These are phyloP conservation scores for Williopsis jadinii DNA, from an alignment of 1,139 yeast species.

Conservation along the genomic window DNA sequence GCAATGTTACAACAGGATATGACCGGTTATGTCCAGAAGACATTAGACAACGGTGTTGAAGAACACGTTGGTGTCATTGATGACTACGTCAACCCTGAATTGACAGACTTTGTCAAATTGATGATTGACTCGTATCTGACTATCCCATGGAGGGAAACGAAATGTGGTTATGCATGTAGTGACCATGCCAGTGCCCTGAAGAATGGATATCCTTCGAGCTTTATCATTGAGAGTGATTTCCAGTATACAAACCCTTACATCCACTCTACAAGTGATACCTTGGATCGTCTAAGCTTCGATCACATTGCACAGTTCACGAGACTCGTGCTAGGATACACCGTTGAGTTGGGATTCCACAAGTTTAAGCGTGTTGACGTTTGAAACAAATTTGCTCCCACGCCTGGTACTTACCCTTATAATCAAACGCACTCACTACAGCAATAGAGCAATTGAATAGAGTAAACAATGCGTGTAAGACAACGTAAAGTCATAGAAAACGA, in stretches of 20 bases:
- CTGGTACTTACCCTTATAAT: not conserved
- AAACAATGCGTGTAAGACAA: not conserved
- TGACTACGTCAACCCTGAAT: slow-evolving; percentile 57
- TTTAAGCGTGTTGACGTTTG: slow-evolving; percentile 12
- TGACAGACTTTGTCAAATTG: slow-evolving; percentile 57
- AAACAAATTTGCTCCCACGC: not conserved
- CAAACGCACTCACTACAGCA: not conserved
- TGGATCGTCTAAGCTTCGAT: slow-evolving; percentile 68
- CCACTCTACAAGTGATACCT: slow-evolving; percentile 73
- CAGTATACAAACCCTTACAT: slow-evolving; percentile 57
- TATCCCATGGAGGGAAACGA: slow-evolving; percentile 66
- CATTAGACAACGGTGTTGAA: slow-evolving; percentile 46
- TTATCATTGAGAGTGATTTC: slow-evolving; percentile 73
- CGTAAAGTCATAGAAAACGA: slow-evolving; percentile 3
- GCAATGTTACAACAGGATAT: slow-evolving; percentile 93
- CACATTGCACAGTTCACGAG: slow-evolving; percentile 78
- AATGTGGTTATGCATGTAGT: slow-evolving; percentile 89
- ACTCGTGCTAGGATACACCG: slow-evolving; percentile 61
- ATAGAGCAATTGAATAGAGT: too few relatives aligned
- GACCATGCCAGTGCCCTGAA: slow-evolving; percentile 86
- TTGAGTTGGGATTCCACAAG: slow-evolving; percentile 49
- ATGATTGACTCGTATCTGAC: slow-evolving; percentile 54
- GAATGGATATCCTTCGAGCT: slow-evolving; percentile 77
- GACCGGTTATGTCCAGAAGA: slow-evolving; percentile 74
- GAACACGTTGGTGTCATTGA: slow-evolving; percentile 76